Percentiles rank a stretch among this genome's conserved stretches.
phyloP scores from a whole-genome alignment of 495 filamentous ascomycete genomes.

The Neurospora sp. region DNA sequence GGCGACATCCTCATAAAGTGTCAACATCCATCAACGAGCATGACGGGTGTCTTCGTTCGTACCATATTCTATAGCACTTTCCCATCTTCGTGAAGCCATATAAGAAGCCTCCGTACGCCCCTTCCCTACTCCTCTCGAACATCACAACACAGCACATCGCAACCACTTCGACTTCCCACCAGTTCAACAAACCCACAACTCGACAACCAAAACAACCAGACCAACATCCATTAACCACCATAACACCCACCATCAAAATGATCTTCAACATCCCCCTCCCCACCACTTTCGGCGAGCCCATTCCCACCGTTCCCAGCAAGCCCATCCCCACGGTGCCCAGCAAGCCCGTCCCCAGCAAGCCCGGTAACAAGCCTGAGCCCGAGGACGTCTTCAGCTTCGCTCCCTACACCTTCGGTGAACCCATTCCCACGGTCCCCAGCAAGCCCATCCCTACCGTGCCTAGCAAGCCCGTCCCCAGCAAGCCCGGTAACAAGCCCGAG shows the following conservation, averaged over 20 bases:
- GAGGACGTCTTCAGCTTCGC: background rate
- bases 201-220: background rate
- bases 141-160: background rate
- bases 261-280: background rate
- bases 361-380: background rate
- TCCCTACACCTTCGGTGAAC: background rate
- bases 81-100: background rate
- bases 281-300: background rate
- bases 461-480: background rate
- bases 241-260: background rate
- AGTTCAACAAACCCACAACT: background rate
- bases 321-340: background rate
- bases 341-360: background rate
- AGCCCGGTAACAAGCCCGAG: background rate
- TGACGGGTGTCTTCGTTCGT: background rate
- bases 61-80: background rate
- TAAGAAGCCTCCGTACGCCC: background rate
- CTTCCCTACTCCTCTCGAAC: background rate
- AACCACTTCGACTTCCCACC: background rate
- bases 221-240: background rate
- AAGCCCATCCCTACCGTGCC: background rate
- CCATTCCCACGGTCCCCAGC: background rate
- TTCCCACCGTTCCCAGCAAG: background rate
- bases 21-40: background rate
- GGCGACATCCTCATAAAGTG: background rate